Base-by-base conservation (phyloP, 768 basidiomycete species). In the Panus rudis region DNA sequence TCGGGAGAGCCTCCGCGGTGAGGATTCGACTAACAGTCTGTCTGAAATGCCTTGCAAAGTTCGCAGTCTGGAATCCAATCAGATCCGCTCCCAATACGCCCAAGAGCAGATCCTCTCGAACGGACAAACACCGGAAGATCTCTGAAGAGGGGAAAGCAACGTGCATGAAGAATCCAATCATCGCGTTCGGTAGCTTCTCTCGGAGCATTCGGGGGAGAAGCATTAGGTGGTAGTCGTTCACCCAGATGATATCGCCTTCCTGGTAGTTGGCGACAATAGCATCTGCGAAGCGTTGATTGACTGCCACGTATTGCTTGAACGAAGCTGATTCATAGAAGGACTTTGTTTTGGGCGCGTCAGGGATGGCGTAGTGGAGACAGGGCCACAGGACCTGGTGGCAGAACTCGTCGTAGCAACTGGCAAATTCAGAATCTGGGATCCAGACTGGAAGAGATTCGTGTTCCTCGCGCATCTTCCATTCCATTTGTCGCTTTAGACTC, bases 191-290 rank as follows among this genome's bases (percentile, higher is more conserved):
- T 62, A 90, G 59, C 56, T 72, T 49, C 21, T 79, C 72, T 39
- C 93, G 82, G 22, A 98, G 75, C 64, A 97, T 80, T 32, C 76
- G 72, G 1, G 94, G 94, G 7, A 96, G 78, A 38, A 98, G 81
- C 71, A 96, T 84, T 37, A 98, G 81, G 57, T 99, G 94, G 63
- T 97, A 99, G 67, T 98, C 94, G 63, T 99, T 92, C 3, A 89
- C 73, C 83, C 83, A 87, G 53, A 88, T 79, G 56, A 98, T 79
- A 61, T 99, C 94, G 38, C 94, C 94, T 19, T 90, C 86, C 51
- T 78, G 73, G 63, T 91, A 92, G 34, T 79, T 73, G 6, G 76
- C 73, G 37, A 84, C 78, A 60, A 97, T 92, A 32, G 76, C 73
- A 35, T 87, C 78, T 0, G 93, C 93, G 56, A 96, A 97, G 34